Conservation (phyloP, 306 rosid genomes). For the Lathyrus oleraceus region DNA sequence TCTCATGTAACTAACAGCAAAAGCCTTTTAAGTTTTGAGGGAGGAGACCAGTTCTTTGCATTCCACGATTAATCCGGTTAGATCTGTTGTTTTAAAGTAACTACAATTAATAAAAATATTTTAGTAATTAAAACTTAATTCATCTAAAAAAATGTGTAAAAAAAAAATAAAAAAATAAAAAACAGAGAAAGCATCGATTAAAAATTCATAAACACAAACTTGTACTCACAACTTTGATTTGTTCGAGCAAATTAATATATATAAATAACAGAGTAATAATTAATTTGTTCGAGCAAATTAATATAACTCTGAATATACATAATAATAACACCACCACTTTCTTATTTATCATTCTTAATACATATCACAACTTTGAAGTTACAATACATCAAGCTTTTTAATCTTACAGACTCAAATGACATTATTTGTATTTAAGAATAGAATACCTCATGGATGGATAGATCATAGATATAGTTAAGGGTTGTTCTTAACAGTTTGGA, state of each 20-base stretch:
- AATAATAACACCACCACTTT: neutral
- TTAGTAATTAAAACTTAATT: too few species aligned
- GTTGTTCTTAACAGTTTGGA: slow-evolving; percentile 40
- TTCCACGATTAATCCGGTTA: too few species aligned
- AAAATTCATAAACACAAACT: neutral
- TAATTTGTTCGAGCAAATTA: neutral
- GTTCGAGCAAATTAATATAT: too few species aligned
- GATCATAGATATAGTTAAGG: neutral
- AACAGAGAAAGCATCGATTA: too few species aligned
- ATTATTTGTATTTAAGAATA: neutral
- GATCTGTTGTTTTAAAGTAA: too few species aligned
- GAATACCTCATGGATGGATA: neutral
- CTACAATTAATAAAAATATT: too few species aligned
- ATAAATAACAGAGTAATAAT: neutral
- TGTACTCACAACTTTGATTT: neutral
- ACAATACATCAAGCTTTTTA: slow-evolving; percentile 1
- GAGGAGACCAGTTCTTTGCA: too few species aligned
- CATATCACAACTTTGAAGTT: neutral
- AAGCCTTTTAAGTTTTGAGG: too few species aligned
- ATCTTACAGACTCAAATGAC: neutral
- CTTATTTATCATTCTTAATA: slow-evolving; percentile 20
- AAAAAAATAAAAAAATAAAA: too few species aligned
- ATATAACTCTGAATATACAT: neutral
- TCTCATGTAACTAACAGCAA: too few species aligned
- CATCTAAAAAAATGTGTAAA: too few species aligned